These are phyloP conservation scores for Spergularia bocconei DNA, from an alignment of 148 eudicot genomes.

Conservation along the genomic window DNA sequence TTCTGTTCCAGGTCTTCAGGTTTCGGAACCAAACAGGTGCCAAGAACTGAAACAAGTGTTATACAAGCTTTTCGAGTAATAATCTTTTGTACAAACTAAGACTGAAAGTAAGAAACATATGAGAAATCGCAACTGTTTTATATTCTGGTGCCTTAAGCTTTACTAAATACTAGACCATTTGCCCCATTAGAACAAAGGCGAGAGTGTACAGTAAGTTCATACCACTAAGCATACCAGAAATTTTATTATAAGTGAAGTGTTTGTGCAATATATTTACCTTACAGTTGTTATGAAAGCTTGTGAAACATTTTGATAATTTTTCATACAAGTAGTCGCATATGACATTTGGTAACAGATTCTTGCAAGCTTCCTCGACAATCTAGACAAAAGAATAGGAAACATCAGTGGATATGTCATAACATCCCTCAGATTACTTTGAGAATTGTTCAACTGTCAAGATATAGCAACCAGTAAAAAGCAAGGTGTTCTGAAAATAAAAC, in stretches of 20 bases:
- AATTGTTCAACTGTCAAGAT: not conserved
- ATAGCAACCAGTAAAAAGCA: not conserved
- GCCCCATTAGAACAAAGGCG: too few species aligned
- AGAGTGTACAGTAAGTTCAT: too few species aligned
- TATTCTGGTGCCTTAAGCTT: too few species aligned
- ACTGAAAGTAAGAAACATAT: too few species aligned
- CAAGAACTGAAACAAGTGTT: too few species aligned
- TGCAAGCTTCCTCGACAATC: slow-evolving; percentile 71
- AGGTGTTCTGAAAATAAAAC: not conserved
- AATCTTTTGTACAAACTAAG: too few species aligned
- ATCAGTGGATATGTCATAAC: not conserved
- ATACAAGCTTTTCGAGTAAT: too few species aligned
- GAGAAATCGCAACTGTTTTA: too few species aligned
- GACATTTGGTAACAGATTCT: slow-evolving; percentile 59
- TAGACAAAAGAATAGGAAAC: slow-evolving; percentile 20
- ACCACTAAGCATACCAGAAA: too few species aligned
- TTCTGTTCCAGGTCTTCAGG: too few species aligned
- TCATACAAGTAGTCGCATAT: slow-evolving; percentile 68
- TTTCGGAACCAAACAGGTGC: too few species aligned
- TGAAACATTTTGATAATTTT: slow-evolving; percentile 47
- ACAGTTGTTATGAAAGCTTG: slow-evolving; percentile 57
- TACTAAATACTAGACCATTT: too few species aligned
- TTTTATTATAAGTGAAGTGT: not conserved
- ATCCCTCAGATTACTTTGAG: not conserved
- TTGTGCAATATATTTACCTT: slow-evolving; percentile 36